phyloP scores from a whole-genome alignment of 495 filamentous ascomycete species.

The Aspergillus steynii region DNA sequence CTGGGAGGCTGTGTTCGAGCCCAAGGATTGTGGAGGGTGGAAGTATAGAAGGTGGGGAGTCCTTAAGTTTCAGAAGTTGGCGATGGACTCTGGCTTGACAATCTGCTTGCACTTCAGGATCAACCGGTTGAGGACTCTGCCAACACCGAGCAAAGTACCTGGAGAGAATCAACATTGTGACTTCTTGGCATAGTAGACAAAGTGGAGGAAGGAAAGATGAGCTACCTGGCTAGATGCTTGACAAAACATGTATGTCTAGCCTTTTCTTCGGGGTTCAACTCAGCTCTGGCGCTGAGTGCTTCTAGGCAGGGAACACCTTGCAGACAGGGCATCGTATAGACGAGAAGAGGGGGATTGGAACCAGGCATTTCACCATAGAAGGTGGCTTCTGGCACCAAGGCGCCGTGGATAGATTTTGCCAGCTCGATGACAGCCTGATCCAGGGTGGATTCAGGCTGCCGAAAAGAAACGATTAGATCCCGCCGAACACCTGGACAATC shows the following conservation, averaged over 20 bases:
- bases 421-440: conserved; percentile 16
- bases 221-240: conserved; percentile 19
- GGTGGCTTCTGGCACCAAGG: conserved; percentile 26
- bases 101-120: conserved; percentile 10
- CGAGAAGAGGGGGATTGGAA: conserved; percentile 27
- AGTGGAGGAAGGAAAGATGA: background rate
- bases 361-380: conserved; percentile 25
- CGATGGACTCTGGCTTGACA: background rate
- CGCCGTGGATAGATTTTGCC: conserved; percentile 28
- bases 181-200: background rate
- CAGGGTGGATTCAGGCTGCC: conserved; percentile 22
- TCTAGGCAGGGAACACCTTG: conserved; percentile 30
- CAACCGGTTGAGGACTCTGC: conserved; percentile 22
- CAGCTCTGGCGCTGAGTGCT: conserved; percentile 21
- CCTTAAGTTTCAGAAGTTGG: conserved; percentile 3
- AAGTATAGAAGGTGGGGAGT: conserved; percentile 14
- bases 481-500: conserved; percentile 15
- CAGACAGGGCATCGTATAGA: conserved; percentile 32
- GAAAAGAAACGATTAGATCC: conserved; percentile 28
- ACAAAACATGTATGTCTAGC: conserved; percentile 22
- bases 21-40: conserved; percentile 15
- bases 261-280: conserved; percentile 26
- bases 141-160: conserved; percentile 33
- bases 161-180: conserved; percentile 13
- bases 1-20: conserved; percentile 23